Evolutionary conservation across 805 yeast genomes (phyloP), one percentile per base, ranked within the genome.

Genomic region (Dipodascus geniculatus): DNA sequence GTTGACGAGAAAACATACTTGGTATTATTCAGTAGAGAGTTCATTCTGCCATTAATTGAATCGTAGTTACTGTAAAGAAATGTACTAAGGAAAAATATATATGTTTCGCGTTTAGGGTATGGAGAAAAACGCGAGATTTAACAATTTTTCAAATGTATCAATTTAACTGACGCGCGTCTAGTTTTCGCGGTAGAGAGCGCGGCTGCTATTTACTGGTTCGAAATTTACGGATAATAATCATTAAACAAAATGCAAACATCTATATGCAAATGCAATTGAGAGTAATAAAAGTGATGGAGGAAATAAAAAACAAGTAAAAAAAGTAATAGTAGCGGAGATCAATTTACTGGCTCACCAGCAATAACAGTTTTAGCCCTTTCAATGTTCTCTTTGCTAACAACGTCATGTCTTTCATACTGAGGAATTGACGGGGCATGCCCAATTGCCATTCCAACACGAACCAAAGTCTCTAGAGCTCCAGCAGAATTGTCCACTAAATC

Each of bases 361-460:
- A 38, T 38, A 9, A 38, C 44, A 11, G 44, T 38, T 38, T 38
- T 38, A n/a, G 44, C 44, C 6, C 44, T 14, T 38, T 38, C 44
- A 38, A 38, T 38, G 20, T 38, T n/a, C 14, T 38, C 49, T 3
- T 55, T 51, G 1, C 47, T 28, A 49, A 50, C 53, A 20, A 48
- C 64, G 51, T 70, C 74, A 48, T 71, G 69, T 61, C 88, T 71
- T 51, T 70, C 68, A 58, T 66, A 73, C 59, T 83, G 89, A 1
- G 67, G 60, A 0, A 68, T 68, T 11, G 70, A 75, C 0, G 77
- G 77, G 0, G 75, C 58, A 66, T 90, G 96, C 0, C 96, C 98
- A 42, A 91, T 77, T 42, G 95, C 85, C 85, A 87, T 91, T 0
- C 98, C 98, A 0, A 90, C 96, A 52, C 85, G 71, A 0, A 90